phyloP scores from a whole-genome alignment of 164 flowering plant species.

The Stephania japonica region DNA sequence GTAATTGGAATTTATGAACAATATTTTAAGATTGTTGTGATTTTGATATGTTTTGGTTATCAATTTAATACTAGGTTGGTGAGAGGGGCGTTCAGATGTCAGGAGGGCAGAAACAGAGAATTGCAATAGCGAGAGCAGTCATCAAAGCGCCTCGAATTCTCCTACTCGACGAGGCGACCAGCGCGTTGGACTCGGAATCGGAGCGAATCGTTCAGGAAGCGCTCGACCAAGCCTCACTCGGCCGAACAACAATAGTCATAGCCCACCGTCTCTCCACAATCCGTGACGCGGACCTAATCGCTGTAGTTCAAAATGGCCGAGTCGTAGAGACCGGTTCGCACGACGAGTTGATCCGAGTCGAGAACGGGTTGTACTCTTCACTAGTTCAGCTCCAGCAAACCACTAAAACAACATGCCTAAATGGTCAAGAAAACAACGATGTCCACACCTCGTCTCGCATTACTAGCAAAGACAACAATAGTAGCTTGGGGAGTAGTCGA shows the following conservation, averaged over 20 bases:
- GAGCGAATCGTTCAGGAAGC: constrained; percentile 84
- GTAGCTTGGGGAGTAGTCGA: constrained; percentile 27
- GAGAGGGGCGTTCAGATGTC: constrained; percentile 87
- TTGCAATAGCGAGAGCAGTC: constrained; percentile 81
- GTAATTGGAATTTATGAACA: too few species aligned
- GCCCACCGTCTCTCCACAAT: constrained; percentile 94
- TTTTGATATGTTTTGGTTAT: neutral
- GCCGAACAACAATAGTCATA: constrained; percentile 70
- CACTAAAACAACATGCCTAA: constrained; percentile 10
- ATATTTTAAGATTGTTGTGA: too few species aligned
- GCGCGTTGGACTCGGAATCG: constrained; percentile 79
- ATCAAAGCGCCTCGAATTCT: constrained; percentile 66
- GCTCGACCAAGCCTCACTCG: constrained; percentile 54
- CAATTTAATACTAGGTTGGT: constrained; percentile 47
- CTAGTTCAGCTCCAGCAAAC: constrained; percentile 52
- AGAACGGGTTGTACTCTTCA: constrained; percentile 45
- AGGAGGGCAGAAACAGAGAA: constrained; percentile 88
- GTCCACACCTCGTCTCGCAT: constrained; percentile 7
- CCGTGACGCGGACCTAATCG: constrained; percentile 60
- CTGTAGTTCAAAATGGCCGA: constrained; percentile 66
- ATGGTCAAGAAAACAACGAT: neutral
- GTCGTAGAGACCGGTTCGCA: constrained; percentile 66
- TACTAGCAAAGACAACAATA: constrained; percentile 18
- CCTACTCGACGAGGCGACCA: constrained; percentile 81
- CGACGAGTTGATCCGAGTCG: constrained; percentile 37